Evolutionary conservation across 2,329 filamentous ascomycete species (phyloP).

Genomic region (Aureobasidium sp.): DNA sequence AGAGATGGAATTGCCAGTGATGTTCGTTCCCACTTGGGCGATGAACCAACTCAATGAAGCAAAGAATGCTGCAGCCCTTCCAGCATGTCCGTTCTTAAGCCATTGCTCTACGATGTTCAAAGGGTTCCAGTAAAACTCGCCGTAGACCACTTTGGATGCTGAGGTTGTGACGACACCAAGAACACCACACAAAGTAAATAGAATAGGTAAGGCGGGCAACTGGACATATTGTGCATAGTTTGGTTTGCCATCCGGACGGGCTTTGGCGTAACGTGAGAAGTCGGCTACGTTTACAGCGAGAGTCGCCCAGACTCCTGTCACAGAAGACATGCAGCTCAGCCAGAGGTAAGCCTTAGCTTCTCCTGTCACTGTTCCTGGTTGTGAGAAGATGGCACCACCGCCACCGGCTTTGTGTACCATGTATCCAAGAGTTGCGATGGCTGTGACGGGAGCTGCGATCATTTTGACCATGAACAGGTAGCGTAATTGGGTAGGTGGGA

Average conservation of each 20-base stretch:
- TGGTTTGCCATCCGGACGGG: conserved; percentile 2
- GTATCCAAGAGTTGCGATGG: conserved; percentile 13
- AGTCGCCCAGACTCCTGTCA: conserved; percentile 24
- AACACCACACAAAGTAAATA: conserved; percentile 42
- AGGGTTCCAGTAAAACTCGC: conserved; percentile 33
- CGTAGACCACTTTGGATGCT: conserved; percentile 45
- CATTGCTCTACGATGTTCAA: conserved; percentile 28
- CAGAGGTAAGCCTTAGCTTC: conserved; percentile 21
- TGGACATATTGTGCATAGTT: conserved; percentile 27
- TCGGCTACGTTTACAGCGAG: conserved; percentile 29
- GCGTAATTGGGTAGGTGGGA: conserved; percentile 46
- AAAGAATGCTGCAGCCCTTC: conserved; percentile 26
- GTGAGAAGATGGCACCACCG: conserved; percentile 23
- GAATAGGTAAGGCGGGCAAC: conserved; percentile 36
- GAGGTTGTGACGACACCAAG: conserved; percentile 52
- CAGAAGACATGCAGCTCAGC: conserved; percentile 22
- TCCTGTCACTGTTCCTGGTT: conserved; percentile 22
- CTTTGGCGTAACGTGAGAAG: conserved; percentile 26
- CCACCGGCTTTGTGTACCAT: conserved; percentile 22
- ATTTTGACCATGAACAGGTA: conserved; percentile 43
- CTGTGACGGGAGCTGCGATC: conserved; percentile 22
- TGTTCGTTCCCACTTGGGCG: conserved; percentile 42
- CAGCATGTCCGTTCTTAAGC: conserved; percentile 20
- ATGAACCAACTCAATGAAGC: conserved; percentile 41
- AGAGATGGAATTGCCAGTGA: conserved; percentile 45